Conservation (phyloP, 352 stramenopile genomes). For the Phytophthora kernoviae region DNA sequence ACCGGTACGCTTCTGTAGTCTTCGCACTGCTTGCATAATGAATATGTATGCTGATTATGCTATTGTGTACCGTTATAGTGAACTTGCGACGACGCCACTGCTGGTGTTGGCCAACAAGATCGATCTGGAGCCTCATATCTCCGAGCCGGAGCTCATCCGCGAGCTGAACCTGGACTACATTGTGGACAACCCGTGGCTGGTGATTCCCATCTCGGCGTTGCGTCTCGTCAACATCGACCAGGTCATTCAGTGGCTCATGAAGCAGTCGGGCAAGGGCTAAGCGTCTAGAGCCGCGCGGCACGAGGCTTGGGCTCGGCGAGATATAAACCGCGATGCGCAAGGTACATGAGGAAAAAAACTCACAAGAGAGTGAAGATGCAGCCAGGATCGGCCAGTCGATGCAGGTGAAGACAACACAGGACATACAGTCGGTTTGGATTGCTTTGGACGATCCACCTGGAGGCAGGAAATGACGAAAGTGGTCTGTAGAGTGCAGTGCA, state of each 20-base stretch:
- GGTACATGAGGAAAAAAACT: slow-evolving; percentile 22
- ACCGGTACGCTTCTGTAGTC: slow-evolving; percentile 78
- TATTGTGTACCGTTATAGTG: slow-evolving; percentile 35
- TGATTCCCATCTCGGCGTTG: slow-evolving; percentile 97
- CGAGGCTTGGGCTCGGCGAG: slow-evolving; percentile 5
- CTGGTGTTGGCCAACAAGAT: slow-evolving; percentile 99
- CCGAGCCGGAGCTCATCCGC: slow-evolving; percentile 90
- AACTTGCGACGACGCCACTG: slow-evolving; percentile 92
- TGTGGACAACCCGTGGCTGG: slow-evolving; percentile 98
- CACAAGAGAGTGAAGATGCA: slow-evolving; percentile 20
- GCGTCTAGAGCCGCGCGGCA: slow-evolving; percentile 10
- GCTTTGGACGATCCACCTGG: slow-evolving; percentile 8
- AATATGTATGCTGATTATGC: slow-evolving; percentile 13
- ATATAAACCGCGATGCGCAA: slow-evolving; percentile 8
- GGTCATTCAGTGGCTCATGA: slow-evolving; percentile 97
- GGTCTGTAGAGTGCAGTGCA: slow-evolving; percentile 37
- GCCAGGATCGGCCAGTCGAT: slow-evolving; percentile 3
- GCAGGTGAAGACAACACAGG: slow-evolving; percentile 7
- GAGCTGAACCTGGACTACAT: slow-evolving; percentile 99
- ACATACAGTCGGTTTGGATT: slow-evolving; percentile 16
- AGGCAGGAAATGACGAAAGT: slow-evolving; percentile 28
- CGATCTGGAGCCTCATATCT: slow-evolving; percentile 95
- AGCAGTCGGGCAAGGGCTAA: slow-evolving; percentile 92
- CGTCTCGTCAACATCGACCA: slow-evolving; percentile 97
- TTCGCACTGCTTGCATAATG: background rate